These are phyloP conservation scores for Claviceps quebecensis DNA, from an alignment of 2,329 filamentous ascomycete species.

Conservation along the genomic window DNA sequence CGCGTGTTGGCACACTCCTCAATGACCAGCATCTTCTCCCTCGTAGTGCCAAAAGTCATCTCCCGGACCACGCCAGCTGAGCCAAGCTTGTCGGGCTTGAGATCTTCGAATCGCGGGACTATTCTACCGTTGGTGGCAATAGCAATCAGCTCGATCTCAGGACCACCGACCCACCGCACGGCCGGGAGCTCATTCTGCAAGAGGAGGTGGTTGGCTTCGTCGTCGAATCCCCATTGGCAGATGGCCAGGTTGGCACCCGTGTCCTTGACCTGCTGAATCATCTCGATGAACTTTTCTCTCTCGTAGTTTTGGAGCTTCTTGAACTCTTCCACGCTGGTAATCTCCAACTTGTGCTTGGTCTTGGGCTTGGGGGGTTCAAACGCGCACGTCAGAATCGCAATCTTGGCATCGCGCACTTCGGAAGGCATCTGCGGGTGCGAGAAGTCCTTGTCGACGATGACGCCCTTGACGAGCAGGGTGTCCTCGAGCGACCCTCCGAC, in stretches of 20 bases:
- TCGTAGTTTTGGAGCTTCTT: slow-evolving; percentile 96
- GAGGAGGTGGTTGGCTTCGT: slow-evolving; percentile 94
- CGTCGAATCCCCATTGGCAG: slow-evolving; percentile 99
- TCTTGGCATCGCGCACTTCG: slow-evolving; percentile 87
- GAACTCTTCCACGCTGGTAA: slow-evolving; percentile 93
- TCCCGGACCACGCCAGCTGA: slow-evolving; percentile 80
- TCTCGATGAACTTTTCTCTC: slow-evolving; percentile 89
- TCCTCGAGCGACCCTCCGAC: slow-evolving; percentile 90
- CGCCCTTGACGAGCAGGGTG: slow-evolving; percentile 86
- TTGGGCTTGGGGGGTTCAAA: slow-evolving; percentile 99
- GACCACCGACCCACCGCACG: slow-evolving; percentile 93
- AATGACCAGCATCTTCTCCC: slow-evolving; percentile 99
- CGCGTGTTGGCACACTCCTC: slow-evolving; percentile 97
- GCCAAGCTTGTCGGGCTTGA: slow-evolving; percentile 82
- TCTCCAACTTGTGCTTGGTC: slow-evolving; percentile 98
- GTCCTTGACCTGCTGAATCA: slow-evolving; percentile 97
- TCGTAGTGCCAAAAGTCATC: slow-evolving; percentile 91
- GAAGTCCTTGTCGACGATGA: slow-evolving; percentile 99
- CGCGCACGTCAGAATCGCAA: slow-evolving; percentile 92
- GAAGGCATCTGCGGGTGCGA: slow-evolving; percentile 98
- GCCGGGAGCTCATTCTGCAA: slow-evolving; percentile 93
- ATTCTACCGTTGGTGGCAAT: slow-evolving; percentile 98
- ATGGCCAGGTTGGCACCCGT: slow-evolving; percentile 95
- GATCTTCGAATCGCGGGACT: slow-evolving; percentile 90
- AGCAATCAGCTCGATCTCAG: slow-evolving; percentile 95